These are phyloP conservation scores for Lasiodiplodia gonubiensis DNA, from an alignment of 2,329 filamentous ascomycete species.

Conservation along the genomic window DNA sequence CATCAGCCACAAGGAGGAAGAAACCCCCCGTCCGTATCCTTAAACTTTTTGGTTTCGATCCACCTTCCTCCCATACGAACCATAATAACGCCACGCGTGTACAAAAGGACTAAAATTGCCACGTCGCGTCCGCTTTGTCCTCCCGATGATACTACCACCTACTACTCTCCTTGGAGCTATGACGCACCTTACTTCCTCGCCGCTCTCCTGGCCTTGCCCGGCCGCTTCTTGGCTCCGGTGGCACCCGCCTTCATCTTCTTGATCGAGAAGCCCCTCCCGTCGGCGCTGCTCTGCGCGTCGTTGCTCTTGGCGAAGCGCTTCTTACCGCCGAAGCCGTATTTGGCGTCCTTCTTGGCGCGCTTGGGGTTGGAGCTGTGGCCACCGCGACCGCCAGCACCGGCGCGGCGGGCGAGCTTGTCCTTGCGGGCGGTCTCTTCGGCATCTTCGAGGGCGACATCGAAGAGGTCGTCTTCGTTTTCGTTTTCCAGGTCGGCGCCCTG, in stretches of 20 bases:
- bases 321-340: constrained; percentile 95
- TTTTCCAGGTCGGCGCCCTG: constrained; percentile 72
- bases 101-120: background rate
- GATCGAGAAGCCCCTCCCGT: constrained; percentile 78
- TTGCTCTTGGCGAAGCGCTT: constrained; percentile 91
- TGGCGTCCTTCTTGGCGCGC: constrained; percentile 90
- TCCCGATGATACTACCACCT: background rate
- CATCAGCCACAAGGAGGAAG: background rate
- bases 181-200: constrained; percentile 15
- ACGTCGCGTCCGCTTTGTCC: background rate
- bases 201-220: constrained; percentile 49
- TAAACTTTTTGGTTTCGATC: background rate
- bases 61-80: background rate
- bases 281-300: constrained; percentile 80
- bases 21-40: background rate
- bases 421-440: constrained; percentile 60
- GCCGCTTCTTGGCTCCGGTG: constrained; percentile 40
- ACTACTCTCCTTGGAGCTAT: background rate
- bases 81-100: background rate
- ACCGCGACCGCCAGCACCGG: constrained; percentile 39
- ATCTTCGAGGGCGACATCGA: constrained; percentile 85
- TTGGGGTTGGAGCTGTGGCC: constrained; percentile 62
- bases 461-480: constrained; percentile 80
- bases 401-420: constrained; percentile 49
- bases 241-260: constrained; percentile 78